These are phyloP conservation scores for Fusarium udum DNA, from an alignment of 2,329 filamentous ascomycete species.

Conservation along the genomic window DNA sequence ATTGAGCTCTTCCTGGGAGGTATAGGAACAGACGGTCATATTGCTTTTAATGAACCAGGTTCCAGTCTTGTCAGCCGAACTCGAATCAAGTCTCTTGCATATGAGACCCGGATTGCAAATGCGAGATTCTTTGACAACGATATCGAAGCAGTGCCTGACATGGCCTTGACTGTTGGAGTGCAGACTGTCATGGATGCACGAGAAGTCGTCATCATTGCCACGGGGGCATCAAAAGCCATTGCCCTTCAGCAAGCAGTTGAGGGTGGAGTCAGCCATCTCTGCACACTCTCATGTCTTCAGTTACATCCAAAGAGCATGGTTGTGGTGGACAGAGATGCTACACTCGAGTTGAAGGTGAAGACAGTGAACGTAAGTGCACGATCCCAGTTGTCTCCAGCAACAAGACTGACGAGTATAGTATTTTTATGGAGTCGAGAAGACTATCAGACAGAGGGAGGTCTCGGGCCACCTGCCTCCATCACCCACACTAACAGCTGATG, in stretches of 20 bases:
- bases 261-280: constrained; percentile 10
- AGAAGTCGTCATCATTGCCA: constrained; percentile 7
- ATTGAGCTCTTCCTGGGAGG: constrained; percentile 12
- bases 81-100: constrained; percentile 7
- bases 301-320: constrained; percentile 12
- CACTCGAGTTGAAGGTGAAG: constrained; percentile 9
- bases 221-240: neutral
- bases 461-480: neutral
- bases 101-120: constrained; percentile 7
- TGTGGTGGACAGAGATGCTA: constrained; percentile 2
- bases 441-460: neutral
- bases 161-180: constrained; percentile 8
- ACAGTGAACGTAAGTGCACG: neutral
- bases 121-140: constrained; percentile 6
- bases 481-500: neutral
- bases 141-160: neutral
- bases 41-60: constrained; percentile 5
- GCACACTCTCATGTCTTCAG: constrained; percentile 3
- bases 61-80: constrained; percentile 9
- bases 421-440: constrained; percentile 5
- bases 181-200: constrained; percentile 20
- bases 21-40: constrained; percentile 4
- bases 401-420: neutral
- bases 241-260: constrained; percentile 6
- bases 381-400: accelerated